Percentiles rank a stretch among this genome's conserved stretches.
These are phyloP conservation scores for Pichia rugopelliculosa DNA, from an alignment of 805 yeast species.

Conservation along the genomic window DNA sequence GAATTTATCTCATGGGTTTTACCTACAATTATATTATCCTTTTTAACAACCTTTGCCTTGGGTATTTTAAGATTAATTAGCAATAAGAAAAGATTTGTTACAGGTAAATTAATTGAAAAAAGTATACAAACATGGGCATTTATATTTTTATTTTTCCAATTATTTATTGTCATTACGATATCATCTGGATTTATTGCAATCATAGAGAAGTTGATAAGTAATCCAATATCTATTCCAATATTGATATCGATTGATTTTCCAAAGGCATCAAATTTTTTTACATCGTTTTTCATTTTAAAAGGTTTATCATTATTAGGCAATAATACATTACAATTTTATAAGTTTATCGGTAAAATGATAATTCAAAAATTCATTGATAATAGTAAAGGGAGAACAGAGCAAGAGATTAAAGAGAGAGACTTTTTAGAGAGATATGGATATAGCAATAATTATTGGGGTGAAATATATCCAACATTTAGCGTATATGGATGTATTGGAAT, in stretches of 20 bases:
- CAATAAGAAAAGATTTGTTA: constrained; percentile 47
- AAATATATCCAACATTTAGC: constrained; percentile 67
- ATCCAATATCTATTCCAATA: constrained; percentile 66
- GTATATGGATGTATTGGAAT: constrained; percentile 73
- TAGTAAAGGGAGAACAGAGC: constrained; percentile 44
- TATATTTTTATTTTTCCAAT: constrained; percentile 70
- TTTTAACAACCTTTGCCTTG: constrained; percentile 58
- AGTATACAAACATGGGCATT: constrained; percentile 75
- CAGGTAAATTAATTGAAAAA: constrained; percentile 58
- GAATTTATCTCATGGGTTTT: constrained; percentile 53
- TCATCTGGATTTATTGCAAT: constrained; percentile 71
- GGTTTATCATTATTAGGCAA: constrained; percentile 74
- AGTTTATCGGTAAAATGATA: constrained; percentile 36
- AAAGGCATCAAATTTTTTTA: constrained; percentile 79
- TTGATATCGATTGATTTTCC: constrained; percentile 75
- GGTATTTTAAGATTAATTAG: constrained; percentile 48
- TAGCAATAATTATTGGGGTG: constrained; percentile 61
- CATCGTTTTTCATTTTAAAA: constrained; percentile 65
- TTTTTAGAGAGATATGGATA: constrained; percentile 27
- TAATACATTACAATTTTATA: constrained; percentile 53
- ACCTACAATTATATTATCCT: constrained; percentile 59
- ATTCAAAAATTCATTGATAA: constrained; percentile 29
- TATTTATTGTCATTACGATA: constrained; percentile 76
- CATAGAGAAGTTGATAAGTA: constrained; percentile 51
- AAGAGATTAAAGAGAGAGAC: constrained; percentile 42